Base-by-base conservation (phyloP, 2,329 filamentous ascomycete species). In the Blastomyces gilchristii region DNA sequence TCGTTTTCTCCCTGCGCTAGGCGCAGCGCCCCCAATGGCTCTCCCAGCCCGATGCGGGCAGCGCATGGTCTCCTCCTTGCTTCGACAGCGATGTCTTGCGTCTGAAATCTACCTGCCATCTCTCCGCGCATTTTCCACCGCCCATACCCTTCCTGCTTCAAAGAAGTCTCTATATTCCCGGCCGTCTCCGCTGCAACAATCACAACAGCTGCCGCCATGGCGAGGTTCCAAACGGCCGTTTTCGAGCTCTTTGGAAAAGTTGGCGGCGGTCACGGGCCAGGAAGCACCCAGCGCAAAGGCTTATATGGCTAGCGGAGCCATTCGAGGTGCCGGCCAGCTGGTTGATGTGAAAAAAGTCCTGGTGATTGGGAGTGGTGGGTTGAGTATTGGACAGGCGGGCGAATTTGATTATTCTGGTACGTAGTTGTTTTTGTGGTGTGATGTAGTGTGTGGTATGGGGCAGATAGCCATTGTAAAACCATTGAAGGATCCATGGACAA, bases 321-420 rank as follows among this genome's bases (percentile, higher is more conserved):
- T 97, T 74, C 89, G 91, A 76, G 87, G 83, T 64, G 83, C 88
- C 64, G 83, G 84, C 71, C 83, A 93, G 71, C 80, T 89, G 62
- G 88, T 97, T 60, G 85, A 96, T 74, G 91, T 97, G 68, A 96
- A 96, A 82, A 97, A 97, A 81, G 93, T 97, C 61, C 81, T 97
- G 66, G 92, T 97, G 70, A 96, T 97, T 80, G 93, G 93, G 64
- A 92, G 88, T 79, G 93, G 93, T 80, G 93, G 93, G 77, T 83
- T 97, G 70, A 91, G 90, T 75, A 97, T 97, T 84, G 93, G 93
- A 67, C 93, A 97, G 79, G 93, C 93, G 68, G 93, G 93, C 80
- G 93, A 97, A 81, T 97, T 97, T 72, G 93, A 97, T 79, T 97
- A 97, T 78, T 97, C 94, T 77, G 93, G 91, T 96, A 82, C 69